Conservation (phyloP, 305 asterid species). For the Fraxinus dipetala region DNA sequence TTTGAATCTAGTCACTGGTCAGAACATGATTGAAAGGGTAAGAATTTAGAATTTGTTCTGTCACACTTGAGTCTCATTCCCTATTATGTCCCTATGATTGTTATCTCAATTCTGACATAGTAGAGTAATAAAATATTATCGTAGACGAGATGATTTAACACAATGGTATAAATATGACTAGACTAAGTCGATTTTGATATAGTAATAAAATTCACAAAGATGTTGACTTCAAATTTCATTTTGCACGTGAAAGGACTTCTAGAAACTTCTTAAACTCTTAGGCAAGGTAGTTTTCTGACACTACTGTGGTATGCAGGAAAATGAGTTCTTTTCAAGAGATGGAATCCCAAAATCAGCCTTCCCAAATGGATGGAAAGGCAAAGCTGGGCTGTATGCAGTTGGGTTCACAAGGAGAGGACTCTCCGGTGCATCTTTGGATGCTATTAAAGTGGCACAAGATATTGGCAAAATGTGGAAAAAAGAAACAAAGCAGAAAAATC, state of each 20-base stretch:
- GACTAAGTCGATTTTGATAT: not conserved
- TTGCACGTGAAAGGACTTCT: not conserved
- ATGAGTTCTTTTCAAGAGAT: constrained; percentile 9
- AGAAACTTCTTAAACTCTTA: not conserved
- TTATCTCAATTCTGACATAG: not conserved
- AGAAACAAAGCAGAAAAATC: constrained; percentile 1
- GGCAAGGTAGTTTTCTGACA: not conserved
- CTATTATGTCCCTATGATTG: not conserved
- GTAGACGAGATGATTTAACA: not conserved
- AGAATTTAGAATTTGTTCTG: not conserved
- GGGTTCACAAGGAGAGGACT: constrained; percentile 20
- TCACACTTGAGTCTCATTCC: not conserved
- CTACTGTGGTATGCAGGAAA: not conserved
- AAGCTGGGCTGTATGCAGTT: constrained; percentile 16
- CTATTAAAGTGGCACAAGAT: constrained; percentile 12
- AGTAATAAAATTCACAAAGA: not conserved
- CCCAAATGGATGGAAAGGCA: constrained; percentile 22
- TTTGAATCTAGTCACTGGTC: constrained; percentile 27
- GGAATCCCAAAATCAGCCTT: constrained; percentile 15
- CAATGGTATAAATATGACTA: no score
- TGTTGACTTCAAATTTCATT: not conserved
- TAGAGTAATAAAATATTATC: not conserved
- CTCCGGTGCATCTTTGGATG: constrained; percentile 13
- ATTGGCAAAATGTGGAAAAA: constrained; percentile 5
- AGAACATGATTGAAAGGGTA: not conserved